These are phyloP conservation scores for Cardiospermum halicacabum DNA, from an alignment of 345 rosid genomes.

Conservation along the genomic window DNA sequence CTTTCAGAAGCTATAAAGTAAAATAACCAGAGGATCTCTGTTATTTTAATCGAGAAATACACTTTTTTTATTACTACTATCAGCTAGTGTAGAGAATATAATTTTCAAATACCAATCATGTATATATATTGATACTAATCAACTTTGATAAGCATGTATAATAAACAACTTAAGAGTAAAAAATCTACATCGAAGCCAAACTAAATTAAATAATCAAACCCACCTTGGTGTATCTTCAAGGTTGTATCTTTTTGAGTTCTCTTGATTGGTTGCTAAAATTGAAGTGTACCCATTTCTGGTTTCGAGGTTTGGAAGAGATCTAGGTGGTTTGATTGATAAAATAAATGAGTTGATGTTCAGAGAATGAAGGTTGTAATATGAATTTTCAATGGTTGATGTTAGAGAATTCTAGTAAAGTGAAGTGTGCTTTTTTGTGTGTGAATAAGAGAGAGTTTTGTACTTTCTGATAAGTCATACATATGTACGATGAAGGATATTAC, in stretches of 20 bases:
- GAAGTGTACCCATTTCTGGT: neutral
- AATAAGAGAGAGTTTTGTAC: neutral
- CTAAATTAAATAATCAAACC: neutral
- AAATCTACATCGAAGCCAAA: neutral
- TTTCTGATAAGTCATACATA: too few relatives aligned
- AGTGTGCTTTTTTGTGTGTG: neutral
- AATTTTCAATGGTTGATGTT: neutral
- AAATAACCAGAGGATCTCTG: neutral
- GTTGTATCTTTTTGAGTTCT: neutral
- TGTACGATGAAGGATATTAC: too few relatives aligned
- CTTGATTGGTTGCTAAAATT: neutral
- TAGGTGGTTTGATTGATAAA: neutral
- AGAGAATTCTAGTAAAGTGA: neutral
- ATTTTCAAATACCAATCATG: neutral
- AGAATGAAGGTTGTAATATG: neutral
- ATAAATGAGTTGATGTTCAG: neutral
- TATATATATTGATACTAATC: too few relatives aligned
- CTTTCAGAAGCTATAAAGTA: neutral
- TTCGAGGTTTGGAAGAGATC: neutral
- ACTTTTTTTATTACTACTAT: neutral
- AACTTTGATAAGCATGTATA: neutral
- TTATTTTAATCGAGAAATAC: neutral
- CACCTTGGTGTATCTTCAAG: constrained; percentile 11
- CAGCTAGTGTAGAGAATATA: too few relatives aligned
- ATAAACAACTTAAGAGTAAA: neutral